Conservation (phyloP, 176 grass and related monocot genomes). For the Carex parvula region DNA sequence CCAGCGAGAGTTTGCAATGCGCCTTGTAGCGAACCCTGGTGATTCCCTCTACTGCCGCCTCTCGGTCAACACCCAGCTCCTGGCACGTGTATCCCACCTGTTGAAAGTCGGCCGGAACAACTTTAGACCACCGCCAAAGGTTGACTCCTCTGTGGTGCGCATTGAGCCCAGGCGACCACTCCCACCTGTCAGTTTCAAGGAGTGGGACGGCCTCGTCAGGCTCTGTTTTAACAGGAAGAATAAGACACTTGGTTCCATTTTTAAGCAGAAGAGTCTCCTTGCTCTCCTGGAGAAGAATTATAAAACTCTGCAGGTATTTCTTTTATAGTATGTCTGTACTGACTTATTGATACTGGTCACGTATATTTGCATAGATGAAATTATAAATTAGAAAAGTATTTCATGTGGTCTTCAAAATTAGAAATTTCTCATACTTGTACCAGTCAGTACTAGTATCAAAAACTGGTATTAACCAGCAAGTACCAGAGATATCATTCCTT, state of each 20-base stretch:
- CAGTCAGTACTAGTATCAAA: neutral
- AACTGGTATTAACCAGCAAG: neutral
- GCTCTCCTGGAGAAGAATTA: conserved; percentile 91
- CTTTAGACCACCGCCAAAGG: conserved; percentile 87
- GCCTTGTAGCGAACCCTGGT: conserved; percentile 78
- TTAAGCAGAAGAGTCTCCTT: conserved; percentile 73
- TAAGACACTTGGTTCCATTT: conserved; percentile 75
- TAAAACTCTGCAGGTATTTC: conserved; percentile 42
- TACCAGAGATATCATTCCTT: neutral
- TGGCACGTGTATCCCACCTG: conserved; percentile 81
- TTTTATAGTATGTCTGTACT: neutral
- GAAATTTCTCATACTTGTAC: neutral
- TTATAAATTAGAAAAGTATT: neutral
- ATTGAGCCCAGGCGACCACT: conserved; percentile 82
- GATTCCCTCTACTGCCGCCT: conserved; percentile 88
- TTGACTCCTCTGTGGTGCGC: conserved; percentile 86
- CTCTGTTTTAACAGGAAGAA: conserved; percentile 84
- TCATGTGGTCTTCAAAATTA: neutral
- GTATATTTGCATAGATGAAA: neutral
- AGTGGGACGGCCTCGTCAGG: conserved; percentile 82
- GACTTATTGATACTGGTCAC: neutral
- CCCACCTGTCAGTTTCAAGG: conserved; percentile 83
- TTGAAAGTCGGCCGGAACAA: conserved; percentile 87
- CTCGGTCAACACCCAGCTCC: conserved; percentile 83
- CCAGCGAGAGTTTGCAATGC: conserved; percentile 92